phyloP scores from a whole-genome alignment of 345 rosid genomes.

The Moricandia arvensis region DNA sequence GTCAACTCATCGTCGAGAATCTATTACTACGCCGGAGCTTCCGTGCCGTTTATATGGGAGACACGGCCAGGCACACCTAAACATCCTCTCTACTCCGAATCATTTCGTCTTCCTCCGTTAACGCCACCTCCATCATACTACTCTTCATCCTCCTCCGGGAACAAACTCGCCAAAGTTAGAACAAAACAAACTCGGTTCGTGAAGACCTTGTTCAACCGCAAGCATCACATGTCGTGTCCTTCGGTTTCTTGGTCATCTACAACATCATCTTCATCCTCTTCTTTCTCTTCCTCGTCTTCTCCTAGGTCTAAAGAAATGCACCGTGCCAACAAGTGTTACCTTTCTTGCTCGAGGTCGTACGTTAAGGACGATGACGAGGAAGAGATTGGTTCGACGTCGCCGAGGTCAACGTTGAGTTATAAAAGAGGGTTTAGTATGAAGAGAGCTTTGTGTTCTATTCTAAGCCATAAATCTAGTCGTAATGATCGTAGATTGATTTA shows the following conservation, averaged over 20 bases:
- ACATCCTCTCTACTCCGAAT: conserved; percentile 34
- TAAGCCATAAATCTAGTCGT: conserved; percentile 39
- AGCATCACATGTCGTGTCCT: conserved; percentile 36
- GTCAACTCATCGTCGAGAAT: conserved; percentile 62
- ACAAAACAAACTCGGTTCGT: conserved; percentile 32
- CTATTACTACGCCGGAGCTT: conserved; percentile 61
- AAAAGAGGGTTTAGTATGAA: conserved; percentile 48
- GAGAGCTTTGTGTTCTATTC: conserved; percentile 44
- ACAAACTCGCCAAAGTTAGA: conserved; percentile 6
- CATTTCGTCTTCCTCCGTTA: conserved; percentile 48
- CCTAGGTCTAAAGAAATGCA: neutral
- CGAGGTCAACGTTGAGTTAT: conserved; percentile 42
- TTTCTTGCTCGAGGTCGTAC: neutral
- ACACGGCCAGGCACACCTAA: conserved; percentile 88
- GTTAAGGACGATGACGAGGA: neutral
- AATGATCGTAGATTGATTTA: conserved; percentile 33
- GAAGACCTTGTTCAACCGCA: conserved; percentile 21
- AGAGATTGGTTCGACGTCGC: conserved; percentile 18
- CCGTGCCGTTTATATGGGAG: conserved; percentile 80
- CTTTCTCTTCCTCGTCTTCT: neutral
- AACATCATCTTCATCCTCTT: conserved; percentile 37
- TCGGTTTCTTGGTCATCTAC: conserved; percentile 48
- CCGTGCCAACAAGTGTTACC: neutral
- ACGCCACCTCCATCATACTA: conserved; percentile 59
- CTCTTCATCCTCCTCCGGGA: conserved; percentile 31